phyloP scores from a whole-genome alignment of 495 filamentous ascomycete species.

The Tirmania nivea region DNA sequence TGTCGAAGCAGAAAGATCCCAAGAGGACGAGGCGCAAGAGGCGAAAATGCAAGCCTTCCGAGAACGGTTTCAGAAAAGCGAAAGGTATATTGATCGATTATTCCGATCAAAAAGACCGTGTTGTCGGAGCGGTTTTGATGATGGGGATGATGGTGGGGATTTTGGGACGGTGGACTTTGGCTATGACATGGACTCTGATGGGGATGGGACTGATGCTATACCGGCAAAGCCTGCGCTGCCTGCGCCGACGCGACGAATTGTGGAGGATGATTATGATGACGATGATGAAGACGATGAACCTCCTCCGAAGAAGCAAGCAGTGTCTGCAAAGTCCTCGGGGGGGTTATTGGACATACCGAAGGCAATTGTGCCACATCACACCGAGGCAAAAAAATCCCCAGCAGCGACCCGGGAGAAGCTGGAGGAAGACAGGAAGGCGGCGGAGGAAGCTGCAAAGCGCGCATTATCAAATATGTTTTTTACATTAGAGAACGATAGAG shows the following conservation, averaged over 20 bases:
- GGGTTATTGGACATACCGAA: conserved; percentile 1
- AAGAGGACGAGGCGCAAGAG: conserved; percentile 19
- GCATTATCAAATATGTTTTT: conserved; percentile 86
- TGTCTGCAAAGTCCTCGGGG: conserved; percentile 21
- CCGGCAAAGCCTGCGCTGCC: background rate
- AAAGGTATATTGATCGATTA: conserved; percentile 14
- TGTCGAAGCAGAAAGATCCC: background rate
- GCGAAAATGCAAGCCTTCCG: conserved; percentile 13
- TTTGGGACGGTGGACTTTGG: conserved; percentile 11
- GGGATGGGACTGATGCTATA: conserved; percentile 3
- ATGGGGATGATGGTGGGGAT: background rate
- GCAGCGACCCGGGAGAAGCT: conserved; percentile 56
- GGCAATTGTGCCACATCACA: conserved; percentile 6
- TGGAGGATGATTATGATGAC: conserved; percentile 62
- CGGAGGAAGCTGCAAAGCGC: conserved; percentile 68
- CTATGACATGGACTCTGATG: background rate
- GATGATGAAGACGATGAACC: conserved; percentile 55
- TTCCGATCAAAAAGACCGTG: conserved; percentile 18
- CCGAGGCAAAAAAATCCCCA: conserved; percentile 27
- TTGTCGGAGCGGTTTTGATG: conserved; percentile 9
- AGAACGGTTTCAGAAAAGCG: conserved; percentile 15
- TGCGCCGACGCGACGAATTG: conserved; percentile 28
- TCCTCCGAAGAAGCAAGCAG: conserved; percentile 20
- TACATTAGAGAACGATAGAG: conserved; percentile 80
- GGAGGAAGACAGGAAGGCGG: conserved; percentile 82